Base-by-base conservation (phyloP, 164 flowering plant species). In the Annona squamosa region DNA sequence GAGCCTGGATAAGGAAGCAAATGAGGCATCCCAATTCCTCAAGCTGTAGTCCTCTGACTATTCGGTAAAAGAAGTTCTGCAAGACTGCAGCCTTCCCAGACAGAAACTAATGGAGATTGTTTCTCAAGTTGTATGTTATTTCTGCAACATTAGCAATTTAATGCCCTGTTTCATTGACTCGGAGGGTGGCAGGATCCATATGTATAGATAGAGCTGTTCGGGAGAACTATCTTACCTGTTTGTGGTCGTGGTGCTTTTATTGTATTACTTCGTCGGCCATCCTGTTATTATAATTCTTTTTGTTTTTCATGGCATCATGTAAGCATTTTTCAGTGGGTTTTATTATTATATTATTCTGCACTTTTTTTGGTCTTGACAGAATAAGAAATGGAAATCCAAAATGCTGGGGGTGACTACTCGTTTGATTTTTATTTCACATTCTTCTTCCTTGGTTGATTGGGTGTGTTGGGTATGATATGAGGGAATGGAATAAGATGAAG, bases 1-100 rank as follows among this genome's bases (percentile, higher is more conserved):
- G 74, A 37, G 52, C 45, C n/a, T 71, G 65, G 43, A 68, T 71
- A 71, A 65, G 71, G 76, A 47, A 71, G 66, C 71, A 67, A 75
- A 67, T 6, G 56, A 45, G 64, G 70, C 72, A 61, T 48, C 56
- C 41, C 16, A 56, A 68, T 70, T 69, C 72, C 26, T 66, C 4
- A 7, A 52, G 46, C 61, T 18, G n/a, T 68, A 66, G 61, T 46
- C 61, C 62, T 62, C 67, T 26, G 6, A 62, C 59, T 68, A 68
- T 74, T 74, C 68, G 61, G 68, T 37, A 57, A 68, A 74, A 61
- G 71, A 61, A 37, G 46, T 57, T 67, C 52, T 74, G 67, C 57
- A 66, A 67, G 63, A 67, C 59, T 45, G 67, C 71, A 67, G 48
- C 76, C 76, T 73, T 73, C 76, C 4, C 71, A 19, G 67, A 47